Evolutionary conservation across 805 yeast genomes (phyloP), one percentile per base, ranked within the genome.

Genomic region (Lachancea sp.): DNA sequence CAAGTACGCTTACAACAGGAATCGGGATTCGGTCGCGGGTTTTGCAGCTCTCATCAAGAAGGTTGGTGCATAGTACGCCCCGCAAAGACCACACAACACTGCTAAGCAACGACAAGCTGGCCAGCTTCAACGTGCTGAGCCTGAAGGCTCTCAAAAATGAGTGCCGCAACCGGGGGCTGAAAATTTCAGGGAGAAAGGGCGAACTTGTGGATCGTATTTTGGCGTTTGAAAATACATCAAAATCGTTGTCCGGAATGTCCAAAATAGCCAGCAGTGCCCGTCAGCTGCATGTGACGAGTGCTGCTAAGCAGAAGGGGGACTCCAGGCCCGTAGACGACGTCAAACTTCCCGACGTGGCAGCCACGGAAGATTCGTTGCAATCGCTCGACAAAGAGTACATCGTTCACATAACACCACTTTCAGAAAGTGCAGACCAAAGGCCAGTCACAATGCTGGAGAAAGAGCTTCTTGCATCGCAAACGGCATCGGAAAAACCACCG

Each of bases 101-200:
- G 12, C 44, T 60, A 36, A 42, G 54, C 15, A 57, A 52, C 37
- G 47, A 44, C 34, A 41, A 38, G 36, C 55, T 51, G 32, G 53
- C 62, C 5, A 60, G 56, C 32, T 63, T 61, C 41, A 42, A 53
- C 7, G 51, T 63, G 25, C 73, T 79, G 76, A 77, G 77, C 36
- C 64, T 81, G 33, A 73, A 75, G 44, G 69, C 77, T 1, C 68
- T 82, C 52, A 79, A 77, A 56, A 60, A 59, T 42, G 86, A 81
- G 57, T 79, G 86, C 58, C 74, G 75, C 46, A 67, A 65, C 46
- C 71, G 82, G 49, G 85, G 85, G 0, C 60, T 82, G 48, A 78
- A 74, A 53, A 73, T 80, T 0, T 65, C 77, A n/a, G 89, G 89
- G 12, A 70, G 71, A 41, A 82, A 82, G 55, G 60, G 72, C 9